Evolutionary conservation across 768 basidiomycete species (phyloP).

Genomic region (Phanerochaete carnosa): DNA sequence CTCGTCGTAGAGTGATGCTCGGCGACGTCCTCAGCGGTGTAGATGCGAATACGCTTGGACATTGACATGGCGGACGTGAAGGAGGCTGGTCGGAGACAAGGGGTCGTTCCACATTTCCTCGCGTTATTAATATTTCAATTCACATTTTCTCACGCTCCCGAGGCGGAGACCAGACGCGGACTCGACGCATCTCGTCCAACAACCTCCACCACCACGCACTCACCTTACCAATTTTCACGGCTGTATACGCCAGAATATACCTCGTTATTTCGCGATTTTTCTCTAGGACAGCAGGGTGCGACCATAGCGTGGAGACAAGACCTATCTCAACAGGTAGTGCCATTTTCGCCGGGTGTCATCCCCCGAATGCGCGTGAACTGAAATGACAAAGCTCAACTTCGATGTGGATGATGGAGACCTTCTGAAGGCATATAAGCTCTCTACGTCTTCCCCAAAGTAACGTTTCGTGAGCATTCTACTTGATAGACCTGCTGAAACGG

Average conservation of each 20-base stretch:
- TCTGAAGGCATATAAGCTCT: slow-evolving; percentile 85
- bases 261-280: not conserved
- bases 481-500: not conserved
- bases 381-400: slow-evolving; percentile 60
- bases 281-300: not conserved
- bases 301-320: not conserved
- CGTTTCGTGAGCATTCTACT: slow-evolving; percentile 7
- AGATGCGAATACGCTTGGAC: slow-evolving; percentile 67
- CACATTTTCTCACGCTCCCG: not conserved
- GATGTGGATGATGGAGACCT: slow-evolving; percentile 78
- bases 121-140: not conserved
- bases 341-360: not conserved
- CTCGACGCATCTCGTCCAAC: slow-evolving; percentile 1
- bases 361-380: not conserved
- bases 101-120: not conserved
- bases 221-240: not conserved
- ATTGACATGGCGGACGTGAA: slow-evolving; percentile 36
- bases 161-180: not conserved
- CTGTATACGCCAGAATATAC: not conserved
- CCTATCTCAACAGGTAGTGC: not conserved
- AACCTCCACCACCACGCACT: not conserved
- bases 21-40: slow-evolving; percentile 70
- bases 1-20: slow-evolving; percentile 54
- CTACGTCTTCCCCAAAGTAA: slow-evolving; percentile 73
- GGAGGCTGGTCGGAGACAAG: slow-evolving; percentile 5